These are phyloP conservation scores for Cryptosporidium meleagridis DNA, from an alignment of 169 alveolate species.

Conservation along the genomic window DNA sequence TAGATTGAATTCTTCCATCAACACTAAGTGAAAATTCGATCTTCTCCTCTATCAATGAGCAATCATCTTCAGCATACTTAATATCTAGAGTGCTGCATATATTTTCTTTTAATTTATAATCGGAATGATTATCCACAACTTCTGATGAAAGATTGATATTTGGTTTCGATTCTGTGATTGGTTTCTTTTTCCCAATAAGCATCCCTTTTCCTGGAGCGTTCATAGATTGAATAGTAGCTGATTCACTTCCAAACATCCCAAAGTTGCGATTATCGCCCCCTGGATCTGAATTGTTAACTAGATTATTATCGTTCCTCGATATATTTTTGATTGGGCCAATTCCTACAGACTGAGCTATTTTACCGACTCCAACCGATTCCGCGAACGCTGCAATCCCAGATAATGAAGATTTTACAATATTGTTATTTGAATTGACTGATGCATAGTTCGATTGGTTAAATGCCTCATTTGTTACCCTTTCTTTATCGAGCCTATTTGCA, in stretches of 20 bases:
- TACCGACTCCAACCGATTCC: conserved; percentile 63
- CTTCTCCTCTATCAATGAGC: conserved; percentile 77
- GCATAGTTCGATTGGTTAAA: conserved; percentile 61
- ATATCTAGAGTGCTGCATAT: conserved; percentile 3
- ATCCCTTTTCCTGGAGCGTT: conserved; percentile 80
- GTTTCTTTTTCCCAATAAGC: conserved; percentile 79
- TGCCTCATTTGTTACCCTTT: conserved; percentile 76
- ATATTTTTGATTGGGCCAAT: not conserved
- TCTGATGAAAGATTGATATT: not conserved
- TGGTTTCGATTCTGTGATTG: conserved; percentile 63
- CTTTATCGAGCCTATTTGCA: conserved; percentile 90
- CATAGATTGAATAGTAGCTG: conserved; percentile 5
- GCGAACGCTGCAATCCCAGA: conserved; percentile 75
- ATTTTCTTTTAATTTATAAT: not conserved
- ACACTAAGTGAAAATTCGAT: conserved; percentile 61
- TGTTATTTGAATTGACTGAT: conserved; percentile 47
- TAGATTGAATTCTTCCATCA: conserved; percentile 76
- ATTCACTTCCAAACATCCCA: not conserved
- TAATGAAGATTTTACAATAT: conserved; percentile 56
- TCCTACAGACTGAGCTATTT: conserved; percentile 52
- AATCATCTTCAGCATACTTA: conserved; percentile 64
- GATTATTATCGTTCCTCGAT: not conserved
- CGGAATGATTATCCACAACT: conserved; percentile 6
- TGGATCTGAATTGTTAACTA: not conserved
- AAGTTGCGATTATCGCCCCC: not conserved